A percentile compares a stretch with the other conserved stretches of the same genome.
phyloP scores from a whole-genome alignment of 2,329 filamentous ascomycete genomes.

The Alternaria hordeiaustralica region DNA sequence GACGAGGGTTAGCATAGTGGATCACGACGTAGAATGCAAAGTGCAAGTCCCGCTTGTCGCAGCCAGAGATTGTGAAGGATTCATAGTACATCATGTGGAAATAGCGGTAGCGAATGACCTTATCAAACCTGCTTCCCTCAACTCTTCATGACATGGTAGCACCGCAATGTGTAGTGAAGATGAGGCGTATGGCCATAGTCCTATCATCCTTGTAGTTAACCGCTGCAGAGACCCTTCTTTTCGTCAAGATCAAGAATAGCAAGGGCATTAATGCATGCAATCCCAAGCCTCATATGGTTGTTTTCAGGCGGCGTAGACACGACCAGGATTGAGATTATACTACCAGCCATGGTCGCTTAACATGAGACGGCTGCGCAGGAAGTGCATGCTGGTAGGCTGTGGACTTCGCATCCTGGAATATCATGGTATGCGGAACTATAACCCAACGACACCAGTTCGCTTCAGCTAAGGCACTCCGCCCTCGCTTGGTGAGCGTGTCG shows the following conservation, averaged over 20 bases:
- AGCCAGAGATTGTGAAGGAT: conserved; percentile 6
- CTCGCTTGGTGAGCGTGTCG: neutral
- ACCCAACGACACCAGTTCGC: conserved; percentile 9
- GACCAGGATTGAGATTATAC: conserved; percentile 10
- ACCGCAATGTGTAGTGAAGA: neutral
- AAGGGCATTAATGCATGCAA: conserved; percentile 9
- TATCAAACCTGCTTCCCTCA: neutral
- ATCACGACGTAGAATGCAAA: conserved; percentile 3
- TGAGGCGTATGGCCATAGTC: neutral
- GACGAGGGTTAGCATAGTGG: conserved; percentile 14
- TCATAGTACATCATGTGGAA: neutral
- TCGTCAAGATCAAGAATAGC: neutral
- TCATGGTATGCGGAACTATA: conserved; percentile 12
- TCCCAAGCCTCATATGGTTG: conserved; percentile 17
- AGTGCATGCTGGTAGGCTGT: conserved; percentile 12
- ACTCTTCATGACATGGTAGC: neutral
- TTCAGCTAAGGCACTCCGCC: conserved; percentile 1
- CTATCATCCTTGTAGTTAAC: neutral
- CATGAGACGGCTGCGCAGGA: conserved; percentile 30
- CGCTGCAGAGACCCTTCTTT: conserved; percentile 10
- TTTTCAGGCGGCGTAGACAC: conserved; percentile 20
- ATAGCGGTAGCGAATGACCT: neutral
- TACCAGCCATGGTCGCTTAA: conserved; percentile 11
- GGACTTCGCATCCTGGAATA: conserved; percentile 21
- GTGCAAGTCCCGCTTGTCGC: conserved; percentile 4